Evolutionary conservation across 805 yeast genomes (phyloP).

Genomic region (Ogataea nitratoaversa): DNA sequence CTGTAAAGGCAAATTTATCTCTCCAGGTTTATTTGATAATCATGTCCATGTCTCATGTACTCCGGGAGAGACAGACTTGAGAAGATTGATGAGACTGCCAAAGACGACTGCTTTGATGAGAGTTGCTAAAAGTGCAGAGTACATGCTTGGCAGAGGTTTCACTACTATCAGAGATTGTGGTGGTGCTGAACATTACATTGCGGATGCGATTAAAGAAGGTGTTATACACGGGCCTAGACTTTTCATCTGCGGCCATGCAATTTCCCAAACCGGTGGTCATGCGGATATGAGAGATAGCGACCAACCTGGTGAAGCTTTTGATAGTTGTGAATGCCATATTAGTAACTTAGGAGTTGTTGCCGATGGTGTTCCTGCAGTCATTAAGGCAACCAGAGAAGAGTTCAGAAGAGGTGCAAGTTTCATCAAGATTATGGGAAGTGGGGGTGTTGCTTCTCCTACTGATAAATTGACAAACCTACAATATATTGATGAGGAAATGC

Average conservation of each 20-base stretch:
- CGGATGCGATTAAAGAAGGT: constrained; percentile 25
- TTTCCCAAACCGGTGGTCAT: constrained; percentile 30
- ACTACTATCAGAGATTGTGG: constrained; percentile 25
- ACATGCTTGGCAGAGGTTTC: constrained; percentile 25
- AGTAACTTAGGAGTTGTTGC: constrained; percentile 20
- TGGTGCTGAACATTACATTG: constrained; percentile 21
- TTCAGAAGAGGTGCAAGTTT: constrained; percentile 26
- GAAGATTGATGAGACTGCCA: constrained; percentile 18
- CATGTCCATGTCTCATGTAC: constrained; percentile 25
- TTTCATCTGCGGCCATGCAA: constrained; percentile 22
- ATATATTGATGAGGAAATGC: constrained; percentile 25
- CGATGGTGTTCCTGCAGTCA: constrained; percentile 26
- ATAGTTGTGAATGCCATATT: constrained; percentile 25
- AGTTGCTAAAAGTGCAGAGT: constrained; percentile 14
- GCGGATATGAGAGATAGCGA: constrained; percentile 23
- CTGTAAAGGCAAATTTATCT: constrained; percentile 23
- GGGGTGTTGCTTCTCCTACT: constrained; percentile 30
- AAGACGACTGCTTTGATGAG: constrained; percentile 21
- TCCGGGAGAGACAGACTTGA: constrained; percentile 23
- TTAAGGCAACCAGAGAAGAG: constrained; percentile 23
- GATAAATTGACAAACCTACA: constrained; percentile 24
- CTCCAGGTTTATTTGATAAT: constrained; percentile 27
- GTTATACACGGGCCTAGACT: constrained; percentile 26
- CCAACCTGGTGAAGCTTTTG: constrained; percentile 22
- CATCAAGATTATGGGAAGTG: constrained; percentile 29